Evolutionary conservation across 305 asterid genomes (phyloP).

Genomic region (Andrographis paniculata): DNA sequence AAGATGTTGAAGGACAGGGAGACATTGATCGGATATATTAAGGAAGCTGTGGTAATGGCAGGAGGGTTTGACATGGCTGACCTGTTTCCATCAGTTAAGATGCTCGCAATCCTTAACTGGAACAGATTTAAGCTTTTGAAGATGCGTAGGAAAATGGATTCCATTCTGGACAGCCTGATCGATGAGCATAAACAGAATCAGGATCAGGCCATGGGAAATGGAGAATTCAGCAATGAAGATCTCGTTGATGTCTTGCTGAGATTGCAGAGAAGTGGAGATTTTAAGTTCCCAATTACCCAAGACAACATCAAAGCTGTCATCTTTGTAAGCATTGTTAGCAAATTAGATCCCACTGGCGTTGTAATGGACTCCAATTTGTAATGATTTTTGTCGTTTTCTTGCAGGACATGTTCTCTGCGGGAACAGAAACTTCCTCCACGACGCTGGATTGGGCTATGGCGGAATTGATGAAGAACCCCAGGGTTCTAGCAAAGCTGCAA

Average conservation of each 20-base stretch:
- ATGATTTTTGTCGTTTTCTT: too few relatives aligned
- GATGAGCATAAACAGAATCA: not conserved
- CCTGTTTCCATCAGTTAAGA: not conserved
- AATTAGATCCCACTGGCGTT: too few relatives aligned
- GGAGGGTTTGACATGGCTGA: not conserved
- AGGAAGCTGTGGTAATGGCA: not conserved
- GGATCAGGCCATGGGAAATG: not conserved
- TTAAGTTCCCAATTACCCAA: not conserved
- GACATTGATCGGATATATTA: not conserved
- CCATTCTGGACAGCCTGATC: not conserved
- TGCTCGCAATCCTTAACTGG: not conserved
- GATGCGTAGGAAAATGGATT: not conserved
- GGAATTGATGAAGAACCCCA: conserved; percentile 14
- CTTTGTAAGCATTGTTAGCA: not conserved
- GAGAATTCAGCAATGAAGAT: not conserved
- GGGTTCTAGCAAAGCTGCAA: conserved; percentile 13
- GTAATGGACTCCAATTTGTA: too few relatives aligned
- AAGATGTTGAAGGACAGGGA: not conserved
- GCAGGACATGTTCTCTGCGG: conserved; percentile 10
- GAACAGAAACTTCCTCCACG: conserved; percentile 13
- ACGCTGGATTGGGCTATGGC: conserved; percentile 18
- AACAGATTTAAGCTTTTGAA: not conserved
- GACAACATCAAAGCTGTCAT: not conserved
- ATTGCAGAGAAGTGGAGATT: not conserved
- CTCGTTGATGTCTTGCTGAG: not conserved